phyloP scores from a whole-genome alignment of 331 rosid genomes.

The Rhamnella rubrinervis region DNA sequence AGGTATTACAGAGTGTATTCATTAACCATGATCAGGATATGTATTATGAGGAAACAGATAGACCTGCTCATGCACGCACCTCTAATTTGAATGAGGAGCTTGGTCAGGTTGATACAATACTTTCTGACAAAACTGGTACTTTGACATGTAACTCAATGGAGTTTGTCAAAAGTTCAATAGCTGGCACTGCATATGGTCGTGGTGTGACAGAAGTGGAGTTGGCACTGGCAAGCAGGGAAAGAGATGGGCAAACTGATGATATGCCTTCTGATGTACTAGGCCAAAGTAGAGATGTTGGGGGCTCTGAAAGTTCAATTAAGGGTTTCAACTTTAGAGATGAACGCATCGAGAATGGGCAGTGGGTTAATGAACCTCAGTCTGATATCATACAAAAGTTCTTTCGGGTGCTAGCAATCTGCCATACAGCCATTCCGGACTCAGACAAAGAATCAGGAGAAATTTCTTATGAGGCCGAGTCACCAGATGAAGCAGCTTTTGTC shows the following conservation, averaged over 20 bases:
- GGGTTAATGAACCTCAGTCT: slow-evolving; percentile 67
- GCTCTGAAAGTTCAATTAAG: slow-evolving; percentile 36
- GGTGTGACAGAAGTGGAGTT: slow-evolving; percentile 77
- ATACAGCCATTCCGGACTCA: slow-evolving; percentile 67
- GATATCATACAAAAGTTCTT: slow-evolving; percentile 63
- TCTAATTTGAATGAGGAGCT: slow-evolving; percentile 88
- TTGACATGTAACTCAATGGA: slow-evolving; percentile 91
- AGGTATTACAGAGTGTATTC: slow-evolving; percentile 73
- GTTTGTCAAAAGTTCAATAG: slow-evolving; percentile 75
- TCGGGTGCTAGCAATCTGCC: slow-evolving; percentile 72
- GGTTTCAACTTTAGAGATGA: slow-evolving; percentile 78
- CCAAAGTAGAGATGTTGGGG: slow-evolving; percentile 19
- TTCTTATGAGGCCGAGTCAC: slow-evolving; percentile 78
- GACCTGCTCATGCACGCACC: slow-evolving; percentile 74
- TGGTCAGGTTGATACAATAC: slow-evolving; percentile 73
- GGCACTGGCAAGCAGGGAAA: slow-evolving; percentile 47
- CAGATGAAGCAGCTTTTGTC: slow-evolving; percentile 90
- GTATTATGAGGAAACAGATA: slow-evolving; percentile 67
- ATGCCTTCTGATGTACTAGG: slow-evolving; percentile 28
- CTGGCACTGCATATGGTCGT: slow-evolving; percentile 64
- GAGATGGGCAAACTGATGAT: slow-evolving; percentile 32
- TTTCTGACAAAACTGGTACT: slow-evolving; percentile 86
- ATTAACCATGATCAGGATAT: slow-evolving; percentile 76
- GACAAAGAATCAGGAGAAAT: slow-evolving; percentile 47
- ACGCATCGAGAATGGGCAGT: slow-evolving; percentile 58